Base-by-base conservation (phyloP, 2,329 filamentous ascomycete species). In the Dothideomycetidae sp. region DNA sequence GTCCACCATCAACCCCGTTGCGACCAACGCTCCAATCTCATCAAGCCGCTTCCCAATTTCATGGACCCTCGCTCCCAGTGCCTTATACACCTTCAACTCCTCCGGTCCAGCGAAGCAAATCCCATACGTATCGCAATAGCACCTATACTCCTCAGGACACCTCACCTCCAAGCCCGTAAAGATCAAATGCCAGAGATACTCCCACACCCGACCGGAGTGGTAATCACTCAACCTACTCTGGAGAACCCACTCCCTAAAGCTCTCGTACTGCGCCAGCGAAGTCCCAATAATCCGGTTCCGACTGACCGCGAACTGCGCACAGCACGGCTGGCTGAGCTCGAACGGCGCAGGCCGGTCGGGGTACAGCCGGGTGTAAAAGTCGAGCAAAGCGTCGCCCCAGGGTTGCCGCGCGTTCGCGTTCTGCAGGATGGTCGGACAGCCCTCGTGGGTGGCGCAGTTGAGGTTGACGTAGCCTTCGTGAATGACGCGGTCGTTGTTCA, bases 111-210 rank as follows among this genome's bases (percentile, higher is more conserved):
- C 68, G 44, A 76, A 77, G 48, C 75, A 78, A 7, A 71, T 55
- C 1, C 74, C 74, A 35, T 68, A 78, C 4, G 70, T 72, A 43
- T 78, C 73, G 49, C 75, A 78, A 43, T 73, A 73, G 54, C 75
- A 78, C 0, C 67, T 53, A 40, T 68, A 61, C 54, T 73, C 67
- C 31, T 57, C 54, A 0, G 67, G 66, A 46, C 68, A 72, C 37
- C 61, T 58, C 7, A 65, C 51, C 3, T 61, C 57, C 11, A 58
- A 41, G 2, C 65, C 68, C 0, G 70, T 69, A 13, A 44, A 44
- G 4, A 42, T 39, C n/a, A 42, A 28, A 17, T 44, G 42, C 42
- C 42, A 44, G 3, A 37, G 9, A 12, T 44, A 44, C 17, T 44
- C 42, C n/a, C 42, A 26, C 7, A 44, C 29, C 4, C 42, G 16